Base-by-base conservation (phyloP, 805 yeast species). In the Zygotorulaspora chibaensis region DNA sequence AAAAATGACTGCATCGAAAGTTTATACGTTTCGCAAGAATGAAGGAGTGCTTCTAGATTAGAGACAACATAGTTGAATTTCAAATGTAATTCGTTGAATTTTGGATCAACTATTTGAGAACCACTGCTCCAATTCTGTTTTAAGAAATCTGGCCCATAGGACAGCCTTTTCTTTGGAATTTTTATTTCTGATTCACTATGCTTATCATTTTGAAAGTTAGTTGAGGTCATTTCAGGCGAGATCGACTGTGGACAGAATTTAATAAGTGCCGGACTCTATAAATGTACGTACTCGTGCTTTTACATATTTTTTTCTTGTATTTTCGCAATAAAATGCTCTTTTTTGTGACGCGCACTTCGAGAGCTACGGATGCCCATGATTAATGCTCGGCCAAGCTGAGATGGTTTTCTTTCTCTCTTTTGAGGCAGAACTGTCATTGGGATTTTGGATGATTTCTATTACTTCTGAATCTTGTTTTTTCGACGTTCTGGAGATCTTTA, bases 311-410 rank as follows among this genome's bases (percentile, higher is more conserved):
- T 44, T 15, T 33, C 11, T 13, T 34, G 40, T 26, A 27, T 30
- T 23, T 35, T 42, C 9, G 25, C 12, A 17, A 27, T n/a, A 33
- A 7, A 20, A 20, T 11, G n/a, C 11, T n/a, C 40, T 43, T 37
- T 38, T 45, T 39, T 42, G 48, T 45, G 46, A 37, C 46, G 35
- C 47, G 45, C 45, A 39, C 15, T 34, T 36, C 28, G 23, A 16
- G 33, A n/a, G 8, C 34, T 40, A 56, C 15, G 85, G 84, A 58
- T 81, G 87, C 0, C 84, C 83, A 53, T 79, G 85, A 53, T 81
- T 75, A 11, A 79, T 72, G 0, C 86, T 85, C 0, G 87, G 87
- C 87, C 87, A 81, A 1, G 87, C 77, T 34, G 65, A 52, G 29
- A 72, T 69, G 36, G 58, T 61, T 35, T 65, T 63, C 11, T 50